These are phyloP conservation scores for Solanum hybrid DNA, from an alignment of 305 asterid genomes.

Conservation along the genomic window DNA sequence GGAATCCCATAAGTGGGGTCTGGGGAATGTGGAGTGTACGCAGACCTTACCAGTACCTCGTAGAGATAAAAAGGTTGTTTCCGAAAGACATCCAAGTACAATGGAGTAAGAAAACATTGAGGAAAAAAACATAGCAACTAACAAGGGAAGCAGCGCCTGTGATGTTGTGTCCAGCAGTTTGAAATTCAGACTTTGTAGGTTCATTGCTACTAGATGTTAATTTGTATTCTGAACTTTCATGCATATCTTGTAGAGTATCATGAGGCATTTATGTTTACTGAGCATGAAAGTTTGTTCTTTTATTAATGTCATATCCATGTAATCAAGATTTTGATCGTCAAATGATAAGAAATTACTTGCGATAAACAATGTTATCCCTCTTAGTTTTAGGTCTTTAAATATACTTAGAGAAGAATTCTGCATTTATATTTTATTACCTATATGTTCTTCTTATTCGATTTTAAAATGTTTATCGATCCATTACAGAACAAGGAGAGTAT, in stretches of 20 bases:
- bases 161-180: not conserved
- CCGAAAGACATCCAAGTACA: no score
- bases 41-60: no score
- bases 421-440: not conserved
- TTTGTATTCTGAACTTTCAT: not conserved
- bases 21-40: no score
- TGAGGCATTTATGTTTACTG: not conserved
- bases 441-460: not conserved
- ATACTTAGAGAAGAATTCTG: no score
- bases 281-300: not conserved
- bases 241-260: not conserved
- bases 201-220: not conserved
- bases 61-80: no score
- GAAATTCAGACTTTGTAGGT: not conserved
- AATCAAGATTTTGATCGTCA: not conserved
- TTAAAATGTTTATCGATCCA: not conserved
- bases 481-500: conserved; percentile 48
- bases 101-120: no score
- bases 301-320: not conserved
- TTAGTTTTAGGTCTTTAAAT: not conserved
- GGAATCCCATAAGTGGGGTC: no score
- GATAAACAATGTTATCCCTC: not conserved
- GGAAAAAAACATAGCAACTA: no score
- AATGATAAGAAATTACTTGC: not conserved
- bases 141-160: no score